Base-by-base conservation (phyloP, 345 rosid species). In the Eucalyptus sp. region DNA sequence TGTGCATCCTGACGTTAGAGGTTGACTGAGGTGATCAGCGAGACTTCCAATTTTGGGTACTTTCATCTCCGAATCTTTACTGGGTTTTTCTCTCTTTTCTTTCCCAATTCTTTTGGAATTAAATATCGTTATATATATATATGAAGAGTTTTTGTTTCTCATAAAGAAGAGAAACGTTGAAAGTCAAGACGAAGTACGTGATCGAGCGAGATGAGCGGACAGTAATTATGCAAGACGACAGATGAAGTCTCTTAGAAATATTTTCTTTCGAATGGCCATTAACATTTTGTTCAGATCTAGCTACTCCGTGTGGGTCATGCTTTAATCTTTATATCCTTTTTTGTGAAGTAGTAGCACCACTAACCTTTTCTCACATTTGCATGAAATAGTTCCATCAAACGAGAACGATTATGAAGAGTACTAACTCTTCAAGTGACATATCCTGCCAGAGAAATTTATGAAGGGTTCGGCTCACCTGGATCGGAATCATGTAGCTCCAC, bases 141-240 rank as follows among this genome's bases (percentile, higher is more conserved):
- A 1, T 10, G 84, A 76, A 3, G 20, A 41, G 16, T 22, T 76
- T 20, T 41, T 4, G 48, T 41, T 76, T 43, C 29, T 76, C 48
- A 20, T 20, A 0, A 76, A 18, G 22, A 20, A 41, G 7, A 37
- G 3, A 5, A 33, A 76, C 13, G 27, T 41, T 0, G 8, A 41
- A 41, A 76, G 14, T 76, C 41, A 12, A 17, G 24, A 37, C 16
- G 7, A 20, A 11, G 29, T 71, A 5, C 4, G 14, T 6, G 3
- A 76, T 76, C 48, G 13, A 41, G 29, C 44, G 29, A 71, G 84
- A 22, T 12, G 84, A 76, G 48, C 44, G 2, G 15, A 20, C 8
- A 1, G 27, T 76, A 6, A 76, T 13, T 71, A 18, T 18, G 7
- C 46, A 12, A 37, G 48, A 76, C 44, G 44, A 9, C 22, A 20